Base-by-base conservation (phyloP, 1,284 basidiomycete species). In the Phellinidium pouzarii region DNA sequence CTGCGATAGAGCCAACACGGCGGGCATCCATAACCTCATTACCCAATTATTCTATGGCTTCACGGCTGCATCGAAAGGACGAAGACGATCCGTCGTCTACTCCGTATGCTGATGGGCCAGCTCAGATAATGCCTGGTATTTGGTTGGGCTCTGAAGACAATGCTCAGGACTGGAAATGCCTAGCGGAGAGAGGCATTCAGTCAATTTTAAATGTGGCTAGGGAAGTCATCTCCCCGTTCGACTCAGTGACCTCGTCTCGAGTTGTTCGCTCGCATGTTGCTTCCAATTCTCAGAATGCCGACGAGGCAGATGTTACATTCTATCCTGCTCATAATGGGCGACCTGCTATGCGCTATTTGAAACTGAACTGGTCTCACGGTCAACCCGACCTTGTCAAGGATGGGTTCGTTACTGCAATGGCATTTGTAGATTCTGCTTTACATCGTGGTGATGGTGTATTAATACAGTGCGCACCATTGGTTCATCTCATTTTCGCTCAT, bases 141-240 rank as follows among this genome's bases (percentile, higher is more conserved):
- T 98, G 86, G 81, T 78, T 98, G 6, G 95, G 94, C 53, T 91
- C 91, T 44, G 94, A 97, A 67, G 91, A 95, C 67, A 95, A 95
- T 59, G 90, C 91, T 29, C 79, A 82, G 50, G 85, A 94, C 67
- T 87, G 84, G 78, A 71, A 73, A 41, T 72, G 74, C 44, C 79
- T 94, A 53, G 66, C 78, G n/a, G 77, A 84, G 52, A 77, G 83
- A 34, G 80, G 84, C 48, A 91, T 95, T 66, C 81, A 78, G 56
- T 81, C 86, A 41, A 80, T 97, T 17, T 78, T 98, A 66, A 97
- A 97, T 66, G 95, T 98, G 29, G 95, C 95, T 29, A 95, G 96
- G 69, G 93, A 96, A 68, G 87, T 96, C 55, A 71, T 79, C 26
- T 84, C 84, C 41, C 87, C 90, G 19, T 90, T 91, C 62, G 84